Base-by-base conservation (phyloP, 306 rosid species). In the Geum urbanum region DNA sequence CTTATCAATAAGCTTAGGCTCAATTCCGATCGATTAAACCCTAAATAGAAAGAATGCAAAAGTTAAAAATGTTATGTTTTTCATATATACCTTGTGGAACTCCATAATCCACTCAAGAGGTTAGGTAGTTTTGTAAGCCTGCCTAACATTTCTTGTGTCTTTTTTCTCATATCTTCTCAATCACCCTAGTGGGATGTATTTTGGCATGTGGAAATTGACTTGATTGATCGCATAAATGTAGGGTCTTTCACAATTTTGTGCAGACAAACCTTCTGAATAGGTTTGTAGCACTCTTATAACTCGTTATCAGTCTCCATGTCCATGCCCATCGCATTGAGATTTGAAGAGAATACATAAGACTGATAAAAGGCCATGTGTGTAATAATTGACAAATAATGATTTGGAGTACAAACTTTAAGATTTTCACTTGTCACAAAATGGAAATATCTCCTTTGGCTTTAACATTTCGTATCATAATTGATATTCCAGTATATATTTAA, bases 161-260 rank as follows among this genome's bases (percentile, higher is more conserved):
- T 6, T 47, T 40, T 74, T 48, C 8, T 60, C 1, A 8, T 48
- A 41, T 55, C 24, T 37, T 46, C 19, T 18, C 58, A 60, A 72
- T 46, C 58, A 47, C 20, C 67, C 5, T 53, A 22, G 18, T 20
- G 37, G 16, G 48, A 35, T 50, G 37, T 51, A n/a, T 35, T 20
- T 13, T 9, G 73, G 14, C 73, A 54, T 54, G 4, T 68, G 63
- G 52, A 20, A 19, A 20, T 54, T 15, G 63, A 40, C 5, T 69
- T 69, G 63, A 69, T 71, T 9, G 11, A 5, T 18, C 14, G 59
- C 60, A 35, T 16, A 46, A 60, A 27, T 27, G 12, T 72, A 48
- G 40, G 49, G 20, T 41, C 43, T 62, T 72, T 62, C 61, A 35
- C 69, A 72, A 72, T 61, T 61, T 24, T 62, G 53, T 18, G 19